Percentiles rank a stretch among this genome's conserved stretches.
These are phyloP conservation scores for Penicillium dipodomyicola DNA, from an alignment of 495 filamentous ascomycete genomes.

Conservation along the genomic window DNA sequence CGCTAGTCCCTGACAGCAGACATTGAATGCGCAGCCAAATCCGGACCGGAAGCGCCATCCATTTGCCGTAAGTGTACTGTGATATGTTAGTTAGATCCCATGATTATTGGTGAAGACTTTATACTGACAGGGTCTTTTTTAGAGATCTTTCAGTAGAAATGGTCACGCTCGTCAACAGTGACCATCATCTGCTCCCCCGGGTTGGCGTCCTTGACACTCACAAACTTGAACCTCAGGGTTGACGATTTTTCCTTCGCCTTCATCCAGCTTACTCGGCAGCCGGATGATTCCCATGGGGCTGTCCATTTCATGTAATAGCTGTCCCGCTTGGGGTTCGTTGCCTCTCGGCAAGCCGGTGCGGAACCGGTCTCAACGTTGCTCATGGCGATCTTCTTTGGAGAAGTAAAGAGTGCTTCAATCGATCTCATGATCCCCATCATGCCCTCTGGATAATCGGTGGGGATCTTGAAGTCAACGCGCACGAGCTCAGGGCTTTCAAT, in stretches of 20 bases:
- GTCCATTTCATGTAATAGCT: constrained; percentile 1
- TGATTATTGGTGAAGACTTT: background rate
- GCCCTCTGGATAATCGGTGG: background rate
- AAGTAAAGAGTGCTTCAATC: background rate
- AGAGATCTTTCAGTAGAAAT: background rate
- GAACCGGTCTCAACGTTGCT: background rate
- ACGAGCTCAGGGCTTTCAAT: background rate
- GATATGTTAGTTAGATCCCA: background rate
- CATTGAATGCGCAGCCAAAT: constrained; percentile 13
- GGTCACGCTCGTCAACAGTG: background rate
- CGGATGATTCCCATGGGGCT: background rate
- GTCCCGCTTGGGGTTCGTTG: background rate
- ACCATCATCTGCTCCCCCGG: constrained; percentile 9
- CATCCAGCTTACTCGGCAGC: constrained; percentile 11
- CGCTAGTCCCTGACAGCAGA: background rate
- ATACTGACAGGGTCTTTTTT: background rate
- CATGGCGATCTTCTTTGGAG: background rate
- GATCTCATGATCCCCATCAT: background rate
- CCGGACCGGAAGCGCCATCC: constrained; percentile 14
- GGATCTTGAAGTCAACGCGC: background rate
- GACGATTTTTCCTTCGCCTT: background rate
- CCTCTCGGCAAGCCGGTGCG: background rate
- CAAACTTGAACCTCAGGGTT: constrained; percentile 2
- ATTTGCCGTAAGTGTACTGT: constrained; percentile 7
- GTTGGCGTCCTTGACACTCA: background rate